Evolutionary conservation across 1,284 basidiomycete species (phyloP), one percentile per base, ranked within the genome.

Genomic region (Ustilago trichophora): DNA sequence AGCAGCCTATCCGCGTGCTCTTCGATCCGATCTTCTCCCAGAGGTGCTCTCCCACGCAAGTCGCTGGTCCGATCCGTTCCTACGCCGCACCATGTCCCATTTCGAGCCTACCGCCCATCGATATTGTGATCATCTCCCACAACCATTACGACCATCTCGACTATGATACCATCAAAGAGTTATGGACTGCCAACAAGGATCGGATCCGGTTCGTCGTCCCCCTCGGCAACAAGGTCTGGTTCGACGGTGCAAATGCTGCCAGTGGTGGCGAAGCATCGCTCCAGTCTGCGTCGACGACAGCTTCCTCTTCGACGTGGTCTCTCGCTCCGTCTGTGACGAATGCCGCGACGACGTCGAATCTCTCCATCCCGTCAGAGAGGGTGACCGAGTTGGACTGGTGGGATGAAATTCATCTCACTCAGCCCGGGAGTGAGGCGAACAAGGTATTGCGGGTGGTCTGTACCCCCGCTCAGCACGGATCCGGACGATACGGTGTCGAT

Each of bases 121-220:
- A 80, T 45, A 19, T 74, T 0, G 77, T 78, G 38, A 35, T 76
- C 38, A 80, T 80, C 57, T 78, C 76, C 4, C 78, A 80, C 62
- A 76, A 75, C 22, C 78, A 80, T 53, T 80, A 78, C 50, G 78
- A 80, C 31, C 78, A 80, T 49, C 58, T 80, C 18, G 78, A 80
- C 49, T 63, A 58, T 26, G 49, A 67, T 16, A 76, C 76, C 7
- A 72, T 80, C 34, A 41, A 37, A 4, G 53, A 66, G 27, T 53
- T 80, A 6, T 79, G 77, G 77, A 32, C 51, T 15, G 44, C 34
- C 10, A 73, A 74, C 40, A 37, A 31, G 11, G 57, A 57, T 8
- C 44, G 58, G 7, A 24, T 78, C 9, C 65, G 71, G 25, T 80
- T 80, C 42, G 33, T 78, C 26, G 76, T 75, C 5, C 78, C 78